Evolutionary conservation across 2,329 filamentous ascomycete genomes (phyloP).

Genomic region (Myriangium duriaei): DNA sequence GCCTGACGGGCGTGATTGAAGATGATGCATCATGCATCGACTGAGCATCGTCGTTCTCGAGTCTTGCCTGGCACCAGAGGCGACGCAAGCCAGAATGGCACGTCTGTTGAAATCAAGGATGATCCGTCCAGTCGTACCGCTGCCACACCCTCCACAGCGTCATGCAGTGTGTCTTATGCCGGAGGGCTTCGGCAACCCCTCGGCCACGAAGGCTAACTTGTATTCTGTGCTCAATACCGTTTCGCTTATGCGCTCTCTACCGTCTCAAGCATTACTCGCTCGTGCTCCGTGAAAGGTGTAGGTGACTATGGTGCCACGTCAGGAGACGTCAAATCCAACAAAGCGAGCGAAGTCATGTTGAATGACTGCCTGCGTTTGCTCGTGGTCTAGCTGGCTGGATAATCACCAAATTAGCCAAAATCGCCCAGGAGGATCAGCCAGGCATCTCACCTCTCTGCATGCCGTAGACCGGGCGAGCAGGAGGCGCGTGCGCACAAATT

Average conservation of each 20-base stretch:
- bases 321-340: not conserved
- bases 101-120: not conserved
- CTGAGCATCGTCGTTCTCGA: not conserved
- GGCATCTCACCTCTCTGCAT: not conserved
- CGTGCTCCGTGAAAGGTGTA: not conserved
- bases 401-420: not conserved
- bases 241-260: no score
- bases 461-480: not conserved
- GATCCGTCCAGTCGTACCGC: not conserved
- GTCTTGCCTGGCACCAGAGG: no score
- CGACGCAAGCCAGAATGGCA: not conserved
- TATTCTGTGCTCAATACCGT: no score
- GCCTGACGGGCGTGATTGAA: no score
- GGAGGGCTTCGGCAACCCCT: no score
- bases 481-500: no score
- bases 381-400: not conserved
- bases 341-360: not conserved
- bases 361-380: not conserved
- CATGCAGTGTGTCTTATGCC: no score
- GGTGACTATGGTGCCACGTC: not conserved
- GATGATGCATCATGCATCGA: not conserved
- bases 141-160: not conserved
- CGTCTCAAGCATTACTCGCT: no score
- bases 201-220: no score
- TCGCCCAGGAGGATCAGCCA: not conserved